Base-by-base conservation (phyloP, 305 asterid species). In the Fraxinus nigra region DNA sequence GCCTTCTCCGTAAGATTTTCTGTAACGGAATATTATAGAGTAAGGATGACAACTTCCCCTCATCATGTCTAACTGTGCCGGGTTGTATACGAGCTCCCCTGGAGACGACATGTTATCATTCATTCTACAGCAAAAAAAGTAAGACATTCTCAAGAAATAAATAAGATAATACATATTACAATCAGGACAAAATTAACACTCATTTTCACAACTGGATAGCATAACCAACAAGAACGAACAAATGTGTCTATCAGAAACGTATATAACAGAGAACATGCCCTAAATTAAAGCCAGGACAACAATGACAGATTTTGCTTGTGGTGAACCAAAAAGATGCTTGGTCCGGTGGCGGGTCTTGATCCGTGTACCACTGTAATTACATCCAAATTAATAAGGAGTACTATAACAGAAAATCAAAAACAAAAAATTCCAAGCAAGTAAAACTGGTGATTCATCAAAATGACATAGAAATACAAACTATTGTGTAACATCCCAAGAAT, bases 331-430 rank as follows among this genome's bases (percentile, higher is more conserved):
- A 94, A 82, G 97, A 93, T 85, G 98, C 97, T 93, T 98, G 97
- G 97, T 96, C 99, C 90, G 94, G 92, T 0, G 99, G 98, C 72
- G 99, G 99, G 99, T 94, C 99, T 95, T 95, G 90, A 95, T 95
- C 99, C 99, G 99, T 98, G 98, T 90, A 74, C 99, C 99, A 91
- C 99, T 96, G 92, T 37, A 81, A 84, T 40, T 48, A 81, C 24
- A 85, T 14, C 63, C 10, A 70, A 30, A 34, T 8, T 38, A 20
- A 51, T 32, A 46, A 33, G 9, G 67, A 79, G 75, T 77, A 75
- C 37, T 72, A 61, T 16, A 87, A 28, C 37, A 74, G 30, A 8
- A 78, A 32, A 43, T 75, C 77, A 79, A 65, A 20, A 77, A 13
- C 59, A 35, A 43, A 7, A 77, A 38, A 30, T 75, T 34, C 37